phyloP scores from a whole-genome alignment of 768 basidiomycete genomes.

The Dentipellis sp. region DNA sequence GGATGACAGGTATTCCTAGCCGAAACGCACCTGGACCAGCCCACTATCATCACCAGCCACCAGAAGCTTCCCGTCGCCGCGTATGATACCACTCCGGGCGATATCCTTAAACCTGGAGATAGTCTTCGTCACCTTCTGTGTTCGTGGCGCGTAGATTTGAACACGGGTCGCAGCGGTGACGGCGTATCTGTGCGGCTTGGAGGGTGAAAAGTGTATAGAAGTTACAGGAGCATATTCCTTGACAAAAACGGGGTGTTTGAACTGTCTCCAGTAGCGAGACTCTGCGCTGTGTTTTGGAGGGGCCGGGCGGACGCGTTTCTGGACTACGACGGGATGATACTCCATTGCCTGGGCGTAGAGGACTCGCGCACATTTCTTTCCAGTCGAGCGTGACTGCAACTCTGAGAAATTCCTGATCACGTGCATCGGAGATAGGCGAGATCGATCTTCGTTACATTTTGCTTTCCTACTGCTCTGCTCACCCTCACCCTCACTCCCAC shows the following conservation, averaged over 20 bases:
- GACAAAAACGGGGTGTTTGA: slow-evolving; percentile 86
- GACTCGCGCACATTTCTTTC: neutral
- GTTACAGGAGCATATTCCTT: slow-evolving; percentile 97
- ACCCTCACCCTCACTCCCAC: slow-evolving; percentile 8
- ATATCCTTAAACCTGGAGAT: slow-evolving; percentile 97
- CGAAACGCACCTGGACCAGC: slow-evolving; percentile 52
- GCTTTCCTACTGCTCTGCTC: neutral
- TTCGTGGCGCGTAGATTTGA: slow-evolving; percentile 92
- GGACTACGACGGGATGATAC: slow-evolving; percentile 68
- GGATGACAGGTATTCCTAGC: neutral
- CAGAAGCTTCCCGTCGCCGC: slow-evolving; percentile 89
- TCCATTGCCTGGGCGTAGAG: slow-evolving; percentile 42
- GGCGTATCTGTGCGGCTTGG: slow-evolving; percentile 88
- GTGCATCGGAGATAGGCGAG: slow-evolving; percentile 20
- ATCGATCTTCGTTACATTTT: slow-evolving; percentile 14
- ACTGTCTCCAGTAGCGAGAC: slow-evolving; percentile 80
- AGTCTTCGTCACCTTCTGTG: slow-evolving; percentile 93
- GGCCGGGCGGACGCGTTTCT: slow-evolving; percentile 47
- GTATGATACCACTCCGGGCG: slow-evolving; percentile 80
- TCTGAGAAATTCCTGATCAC: slow-evolving; percentile 8
- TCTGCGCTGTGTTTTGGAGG: slow-evolving; percentile 58
- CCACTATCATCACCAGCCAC: slow-evolving; percentile 95
- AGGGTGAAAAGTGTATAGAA: slow-evolving; percentile 81
- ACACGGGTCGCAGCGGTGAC: slow-evolving; percentile 91
- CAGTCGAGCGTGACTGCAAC: neutral